Percentiles rank a stretch among this genome's conserved stretches.
These are phyloP conservation scores for Ogataea thermomethanolica DNA, from an alignment of 805 yeast genomes.

Conservation along the genomic window DNA sequence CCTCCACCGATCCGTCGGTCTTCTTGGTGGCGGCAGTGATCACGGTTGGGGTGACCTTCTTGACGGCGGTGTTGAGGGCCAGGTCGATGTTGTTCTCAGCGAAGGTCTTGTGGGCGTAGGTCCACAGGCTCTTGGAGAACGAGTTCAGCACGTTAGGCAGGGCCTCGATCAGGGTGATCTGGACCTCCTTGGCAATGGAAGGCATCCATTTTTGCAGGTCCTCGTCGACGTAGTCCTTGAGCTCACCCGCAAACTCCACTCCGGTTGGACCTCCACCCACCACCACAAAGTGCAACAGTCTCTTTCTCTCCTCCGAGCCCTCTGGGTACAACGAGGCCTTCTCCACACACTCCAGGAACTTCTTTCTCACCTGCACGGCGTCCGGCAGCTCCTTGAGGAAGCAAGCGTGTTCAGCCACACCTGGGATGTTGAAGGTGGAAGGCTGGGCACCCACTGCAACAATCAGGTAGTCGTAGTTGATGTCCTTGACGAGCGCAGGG, in stretches of 20 bases:
- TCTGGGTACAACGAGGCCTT: constrained; percentile 51
- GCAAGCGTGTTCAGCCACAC: constrained; percentile 51
- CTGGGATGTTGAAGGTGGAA: constrained; percentile 54
- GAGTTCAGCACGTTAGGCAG: constrained; percentile 51
- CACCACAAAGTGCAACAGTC: constrained; percentile 49
- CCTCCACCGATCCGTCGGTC: constrained; percentile 40
- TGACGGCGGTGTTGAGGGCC: constrained; percentile 47
- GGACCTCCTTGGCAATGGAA: constrained; percentile 46
- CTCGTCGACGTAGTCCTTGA: constrained; percentile 55
- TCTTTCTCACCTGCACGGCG: constrained; percentile 45
- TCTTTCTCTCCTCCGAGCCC: constrained; percentile 49
- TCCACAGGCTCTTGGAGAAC: constrained; percentile 49
- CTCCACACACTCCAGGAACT: constrained; percentile 49
- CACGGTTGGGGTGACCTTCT: constrained; percentile 42
- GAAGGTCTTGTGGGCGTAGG: constrained; percentile 50
- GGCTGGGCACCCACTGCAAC: constrained; percentile 59
- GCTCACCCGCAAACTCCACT: constrained; percentile 55
- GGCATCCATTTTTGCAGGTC: constrained; percentile 54
- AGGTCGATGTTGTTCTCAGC: constrained; percentile 47
- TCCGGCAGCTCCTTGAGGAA: constrained; percentile 53
- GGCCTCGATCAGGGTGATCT: constrained; percentile 50
- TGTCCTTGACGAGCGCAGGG: constrained; percentile 3
- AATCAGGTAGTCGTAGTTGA: constrained; percentile 46
- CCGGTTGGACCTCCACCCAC: constrained; percentile 62
- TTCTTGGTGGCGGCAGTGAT: constrained; percentile 42